Percentiles rank a stretch among this genome's conserved stretches.
These are phyloP conservation scores for Panaeolus papilionaceus DNA, from an alignment of 768 basidiomycete genomes.

Conservation along the genomic window DNA sequence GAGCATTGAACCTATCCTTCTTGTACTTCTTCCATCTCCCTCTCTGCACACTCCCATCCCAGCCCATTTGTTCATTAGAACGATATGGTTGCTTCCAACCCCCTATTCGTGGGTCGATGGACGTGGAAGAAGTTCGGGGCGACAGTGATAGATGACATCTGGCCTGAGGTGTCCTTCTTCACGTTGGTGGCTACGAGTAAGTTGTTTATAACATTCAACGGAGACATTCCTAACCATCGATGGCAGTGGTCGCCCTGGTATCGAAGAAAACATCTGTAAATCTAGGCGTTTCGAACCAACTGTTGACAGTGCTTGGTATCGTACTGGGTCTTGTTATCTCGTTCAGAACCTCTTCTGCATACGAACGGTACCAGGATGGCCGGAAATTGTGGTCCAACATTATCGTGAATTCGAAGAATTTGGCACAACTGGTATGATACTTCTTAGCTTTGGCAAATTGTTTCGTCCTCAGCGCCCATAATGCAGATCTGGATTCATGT, in stretches of 20 bases:
- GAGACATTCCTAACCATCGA: background rate
- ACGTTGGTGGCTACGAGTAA: slow-evolving; percentile 59
- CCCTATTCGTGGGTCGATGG: slow-evolving; percentile 54
- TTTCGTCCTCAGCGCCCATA: background rate
- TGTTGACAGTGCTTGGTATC: slow-evolving; percentile 78
- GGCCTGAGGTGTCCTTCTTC: slow-evolving; percentile 70
- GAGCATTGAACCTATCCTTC: background rate
- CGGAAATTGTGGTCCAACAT: slow-evolving; percentile 76
- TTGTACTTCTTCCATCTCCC: background rate
- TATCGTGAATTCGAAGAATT: slow-evolving; percentile 58
- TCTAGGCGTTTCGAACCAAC: slow-evolving; percentile 54
- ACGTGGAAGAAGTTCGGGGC: slow-evolving; percentile 58
- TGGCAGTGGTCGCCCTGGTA: slow-evolving; percentile 63
- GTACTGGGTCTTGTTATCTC: slow-evolving; percentile 76
- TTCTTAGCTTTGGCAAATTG: slow-evolving; percentile 15
- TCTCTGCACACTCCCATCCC: background rate
- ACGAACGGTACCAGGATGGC: slow-evolving; percentile 73
- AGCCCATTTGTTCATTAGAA: background rate
- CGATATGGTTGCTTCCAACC: slow-evolving; percentile 50
- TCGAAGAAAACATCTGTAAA: slow-evolving; percentile 52
- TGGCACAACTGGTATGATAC: slow-evolving; percentile 57
- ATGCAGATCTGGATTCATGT: slow-evolving; percentile 65
- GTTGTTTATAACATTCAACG: slow-evolving; percentile 18
- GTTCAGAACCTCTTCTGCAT: slow-evolving; percentile 76
- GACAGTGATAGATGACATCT: slow-evolving; percentile 69